These are phyloP conservation scores for Fusarium sp. DNA, from an alignment of 2,329 filamentous ascomycete genomes.

Conservation along the genomic window DNA sequence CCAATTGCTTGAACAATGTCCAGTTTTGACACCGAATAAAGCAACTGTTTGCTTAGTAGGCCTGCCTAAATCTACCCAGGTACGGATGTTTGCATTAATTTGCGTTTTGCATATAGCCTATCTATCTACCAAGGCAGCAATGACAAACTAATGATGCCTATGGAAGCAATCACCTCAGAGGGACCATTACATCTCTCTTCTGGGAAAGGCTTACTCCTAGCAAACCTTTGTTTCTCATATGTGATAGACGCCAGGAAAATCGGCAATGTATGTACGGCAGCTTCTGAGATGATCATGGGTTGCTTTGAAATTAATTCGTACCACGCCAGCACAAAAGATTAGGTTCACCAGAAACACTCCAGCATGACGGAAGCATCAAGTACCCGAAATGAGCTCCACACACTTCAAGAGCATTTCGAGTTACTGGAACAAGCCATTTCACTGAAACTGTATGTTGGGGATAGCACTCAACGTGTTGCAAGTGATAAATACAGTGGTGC, in stretches of 20 bases:
- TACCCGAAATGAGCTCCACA: too few species aligned
- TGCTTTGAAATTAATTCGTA: neutral
- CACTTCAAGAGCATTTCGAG: too few species aligned
- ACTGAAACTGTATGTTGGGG: too few species aligned
- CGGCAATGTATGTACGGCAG: neutral
- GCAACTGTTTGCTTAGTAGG: neutral
- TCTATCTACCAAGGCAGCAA: neutral
- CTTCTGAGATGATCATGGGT: neutral
- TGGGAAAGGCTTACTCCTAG: neutral
- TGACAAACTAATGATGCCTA: neutral
- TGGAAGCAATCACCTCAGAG: neutral
- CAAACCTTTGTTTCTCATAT: neutral
- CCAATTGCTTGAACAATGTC: neutral
- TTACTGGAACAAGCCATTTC: too few species aligned
- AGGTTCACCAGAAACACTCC: neutral
- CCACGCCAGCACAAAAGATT: neutral
- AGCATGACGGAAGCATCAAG: neutral
- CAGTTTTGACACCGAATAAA: neutral
- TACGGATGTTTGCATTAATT: neutral
- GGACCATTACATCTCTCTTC: neutral
- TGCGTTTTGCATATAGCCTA: neutral
- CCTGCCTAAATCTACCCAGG: neutral
- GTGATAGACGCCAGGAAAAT: neutral
- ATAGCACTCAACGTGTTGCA: too few species aligned
- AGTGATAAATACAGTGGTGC: too few species aligned